phyloP scores from a whole-genome alignment of 495 filamentous ascomycete species.

The Ascobolus immersus region DNA sequence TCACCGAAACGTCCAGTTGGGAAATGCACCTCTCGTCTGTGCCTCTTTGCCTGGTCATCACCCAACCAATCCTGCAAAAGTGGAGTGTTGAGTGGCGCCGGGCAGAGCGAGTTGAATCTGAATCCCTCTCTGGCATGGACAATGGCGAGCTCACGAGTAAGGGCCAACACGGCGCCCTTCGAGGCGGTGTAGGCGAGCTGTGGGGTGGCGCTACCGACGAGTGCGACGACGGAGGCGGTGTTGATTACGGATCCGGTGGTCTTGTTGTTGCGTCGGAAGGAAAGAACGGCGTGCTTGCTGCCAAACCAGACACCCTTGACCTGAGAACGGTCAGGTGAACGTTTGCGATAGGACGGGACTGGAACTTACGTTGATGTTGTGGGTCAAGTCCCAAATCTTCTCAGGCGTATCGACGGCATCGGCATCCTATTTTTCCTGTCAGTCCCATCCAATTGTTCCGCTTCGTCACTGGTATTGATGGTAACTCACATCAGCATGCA shows the following conservation, averaged over 20 bases:
- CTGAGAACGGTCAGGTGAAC: not conserved
- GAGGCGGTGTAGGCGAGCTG: conserved; percentile 87
- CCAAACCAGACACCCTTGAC: conserved; percentile 96
- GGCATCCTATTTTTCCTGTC: conserved; percentile 27
- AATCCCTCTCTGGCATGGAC: conserved; percentile 64
- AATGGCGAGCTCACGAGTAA: conserved; percentile 60
- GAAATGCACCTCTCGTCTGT: conserved; percentile 79
- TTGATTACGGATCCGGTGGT: conserved; percentile 65
- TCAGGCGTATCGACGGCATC: conserved; percentile 69
- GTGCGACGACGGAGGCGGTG: conserved; percentile 74
- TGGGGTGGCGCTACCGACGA: conserved; percentile 81
- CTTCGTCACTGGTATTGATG: not conserved
- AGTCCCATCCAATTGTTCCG: not conserved
- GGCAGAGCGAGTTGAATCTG: conserved; percentile 79
- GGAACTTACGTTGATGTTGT: conserved; percentile 47
- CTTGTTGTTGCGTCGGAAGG: conserved; percentile 60
- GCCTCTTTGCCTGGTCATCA: conserved; percentile 59
- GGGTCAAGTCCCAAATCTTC: conserved; percentile 83
- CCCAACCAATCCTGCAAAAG: conserved; percentile 92
- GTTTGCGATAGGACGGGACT: not conserved
- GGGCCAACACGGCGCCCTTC: conserved; percentile 77
- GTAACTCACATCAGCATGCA: conserved; percentile 38
- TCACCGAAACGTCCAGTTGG: conserved; percentile 87
- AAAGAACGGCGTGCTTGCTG: conserved; percentile 70
- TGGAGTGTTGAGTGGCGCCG: conserved; percentile 66